Evolutionary conservation across 768 basidiomycete species (phyloP).

Genomic region (Phylloporus arenicola): DNA sequence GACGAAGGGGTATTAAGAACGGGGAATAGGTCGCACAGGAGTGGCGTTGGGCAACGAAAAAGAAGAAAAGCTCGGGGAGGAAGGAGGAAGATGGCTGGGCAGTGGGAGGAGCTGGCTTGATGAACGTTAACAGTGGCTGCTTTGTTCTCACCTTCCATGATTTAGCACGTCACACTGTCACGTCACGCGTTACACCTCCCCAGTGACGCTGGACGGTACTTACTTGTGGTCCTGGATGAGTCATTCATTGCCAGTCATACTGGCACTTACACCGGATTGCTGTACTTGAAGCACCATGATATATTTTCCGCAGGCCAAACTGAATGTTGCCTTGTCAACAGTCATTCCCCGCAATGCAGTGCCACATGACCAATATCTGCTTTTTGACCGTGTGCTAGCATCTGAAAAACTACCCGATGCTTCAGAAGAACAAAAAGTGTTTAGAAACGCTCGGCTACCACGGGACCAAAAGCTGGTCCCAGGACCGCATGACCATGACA

Average conservation of each 20-base stretch:
- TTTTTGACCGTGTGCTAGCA: too few relatives aligned
- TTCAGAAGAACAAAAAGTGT: too few relatives aligned
- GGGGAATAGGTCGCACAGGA: background rate
- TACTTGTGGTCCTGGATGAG: too few relatives aligned
- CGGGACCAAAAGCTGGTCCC: too few relatives aligned
- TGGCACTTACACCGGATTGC: background rate
- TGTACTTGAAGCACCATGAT: background rate
- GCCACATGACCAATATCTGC: background rate
- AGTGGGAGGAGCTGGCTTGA: slow-evolving; percentile 10
- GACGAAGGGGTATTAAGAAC: background rate
- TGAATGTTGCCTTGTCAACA: background rate
- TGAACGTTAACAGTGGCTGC: slow-evolving; percentile 7
- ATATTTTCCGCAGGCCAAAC: background rate
- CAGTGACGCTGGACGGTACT: background rate
- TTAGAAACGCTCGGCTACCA: too few relatives aligned
- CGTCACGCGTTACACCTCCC: slow-evolving; percentile 7
- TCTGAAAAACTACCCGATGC: too few relatives aligned
- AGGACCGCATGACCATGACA: too few relatives aligned
- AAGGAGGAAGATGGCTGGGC: background rate
- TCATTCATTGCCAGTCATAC: background rate
- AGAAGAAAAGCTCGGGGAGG: too few relatives aligned
- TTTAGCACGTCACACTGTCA: slow-evolving; percentile 20
- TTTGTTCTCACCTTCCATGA: slow-evolving; percentile 22
- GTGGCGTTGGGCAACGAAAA: background rate
- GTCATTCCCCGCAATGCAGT: slow-evolving; percentile 5